Evolutionary conservation across 352 stramenopile species (phyloP), one percentile per base, ranked within the genome.

Genomic region (Phytopythium cucurbitacearum): DNA sequence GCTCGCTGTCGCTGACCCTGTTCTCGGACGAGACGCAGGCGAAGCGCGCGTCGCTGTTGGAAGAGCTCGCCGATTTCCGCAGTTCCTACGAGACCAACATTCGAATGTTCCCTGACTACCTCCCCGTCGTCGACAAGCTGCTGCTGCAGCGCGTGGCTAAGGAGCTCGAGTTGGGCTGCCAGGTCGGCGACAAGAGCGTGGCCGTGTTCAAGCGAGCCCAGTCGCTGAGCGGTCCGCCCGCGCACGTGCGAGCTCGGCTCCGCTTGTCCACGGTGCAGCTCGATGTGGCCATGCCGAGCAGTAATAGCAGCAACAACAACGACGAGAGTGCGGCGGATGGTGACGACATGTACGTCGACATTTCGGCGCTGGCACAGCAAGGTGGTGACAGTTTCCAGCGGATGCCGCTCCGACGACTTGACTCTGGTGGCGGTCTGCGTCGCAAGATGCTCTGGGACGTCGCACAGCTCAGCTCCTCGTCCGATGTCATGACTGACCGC

Each of bases 361-460:
- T 92, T 10, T 64, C 77, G 21, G 71, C 81, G 21, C 62, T 92
- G 8, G 79, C 73, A n/a, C 68, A 80, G 15, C 76, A 92, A 35
- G 76, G 82, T 49, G 83, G 89, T 41, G 82, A 90, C n/a, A 72
- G 76, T 0, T 92, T 90, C 51, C 71, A 75, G 2, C 62, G 74
- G 5, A 49, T 91, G n/a, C 64, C 76, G 21, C 66, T 88, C 4
- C 71, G 62, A 5, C 80, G 77, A 5, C 40, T 92, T 28, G 81
- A 72, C 39, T 89, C 80, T 2, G 67, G 75, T 12, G 66, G 67
- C 51, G 82, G 82, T 1, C 48, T 88, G 21, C 80, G 80, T 0
- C 76, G 74, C 8, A 81, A 88, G 32, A 89, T 92, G 80, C 68
- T 90, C 7, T 91, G 80, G 82, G 77, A 91, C 43, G 82, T 92